Evolutionary conservation across 352 stramenopile species (phyloP).

Genomic region (Aphanomyces invadans): DNA sequence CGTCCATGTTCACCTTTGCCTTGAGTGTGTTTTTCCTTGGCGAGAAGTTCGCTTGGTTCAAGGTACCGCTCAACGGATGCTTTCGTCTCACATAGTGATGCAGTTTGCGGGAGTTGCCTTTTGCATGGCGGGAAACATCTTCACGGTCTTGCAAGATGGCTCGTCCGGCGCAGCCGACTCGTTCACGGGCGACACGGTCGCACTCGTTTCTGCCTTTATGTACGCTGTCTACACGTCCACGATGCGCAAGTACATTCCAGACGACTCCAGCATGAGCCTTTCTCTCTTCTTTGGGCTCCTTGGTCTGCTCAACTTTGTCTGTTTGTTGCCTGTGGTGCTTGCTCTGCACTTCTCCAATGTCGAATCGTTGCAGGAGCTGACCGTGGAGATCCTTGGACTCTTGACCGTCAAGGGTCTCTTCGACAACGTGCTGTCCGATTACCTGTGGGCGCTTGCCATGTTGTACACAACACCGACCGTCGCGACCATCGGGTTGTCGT

Average conservation of each 20-base stretch:
- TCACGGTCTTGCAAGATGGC: slow-evolving; percentile 76
- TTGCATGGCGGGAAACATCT: slow-evolving; percentile 81
- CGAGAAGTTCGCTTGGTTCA: slow-evolving; percentile 73
- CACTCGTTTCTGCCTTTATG: slow-evolving; percentile 76
- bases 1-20: slow-evolving; percentile 90
- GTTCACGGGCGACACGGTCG: slow-evolving; percentile 52
- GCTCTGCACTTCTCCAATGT: slow-evolving; percentile 49
- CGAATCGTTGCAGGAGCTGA: slow-evolving; percentile 51
- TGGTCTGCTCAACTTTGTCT: slow-evolving; percentile 82
- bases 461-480: slow-evolving; percentile 93
- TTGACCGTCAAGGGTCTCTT: slow-evolving; percentile 87
- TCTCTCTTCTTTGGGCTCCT: slow-evolving; percentile 93
- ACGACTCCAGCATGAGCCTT: slow-evolving; percentile 87
- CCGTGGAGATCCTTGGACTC: slow-evolving; percentile 67
- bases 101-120: slow-evolving; percentile 63
- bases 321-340: slow-evolving; percentile 60
- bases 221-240: slow-evolving; percentile 93
- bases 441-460: slow-evolving; percentile 92
- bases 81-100: not conserved
- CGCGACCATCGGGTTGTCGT: slow-evolving; percentile 90
- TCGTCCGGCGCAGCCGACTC: slow-evolving; percentile 31
- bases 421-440: slow-evolving; percentile 93
- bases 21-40: slow-evolving; percentile 75
- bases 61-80: slow-evolving; percentile 27
- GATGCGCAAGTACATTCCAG: slow-evolving; percentile 57